Evolutionary conservation across 345 rosid genomes (phyloP).

Genomic region (Trapa bicornis): DNA sequence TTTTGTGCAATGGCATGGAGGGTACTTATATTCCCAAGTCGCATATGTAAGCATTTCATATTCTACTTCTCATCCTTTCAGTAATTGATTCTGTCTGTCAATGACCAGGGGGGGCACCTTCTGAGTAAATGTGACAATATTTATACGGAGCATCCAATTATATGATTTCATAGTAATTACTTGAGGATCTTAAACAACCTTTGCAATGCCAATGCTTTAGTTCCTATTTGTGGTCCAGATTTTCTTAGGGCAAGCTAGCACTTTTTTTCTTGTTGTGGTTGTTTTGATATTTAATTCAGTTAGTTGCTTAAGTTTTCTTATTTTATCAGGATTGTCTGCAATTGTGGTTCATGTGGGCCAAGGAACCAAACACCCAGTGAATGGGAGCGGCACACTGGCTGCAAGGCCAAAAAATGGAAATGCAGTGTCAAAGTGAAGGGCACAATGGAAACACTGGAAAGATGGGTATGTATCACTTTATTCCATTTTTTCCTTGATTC

Average conservation of each 20-base stretch:
- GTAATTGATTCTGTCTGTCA: neutral
- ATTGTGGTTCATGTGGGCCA: slow-evolving; percentile 71
- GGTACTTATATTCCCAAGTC: slow-evolving; percentile 64
- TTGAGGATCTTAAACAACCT: too few relatives aligned
- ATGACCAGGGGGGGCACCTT: neutral
- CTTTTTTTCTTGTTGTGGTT: slow-evolving; percentile 1
- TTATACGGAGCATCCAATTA: neutral
- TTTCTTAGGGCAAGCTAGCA: neutral
- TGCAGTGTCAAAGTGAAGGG: slow-evolving; percentile 77
- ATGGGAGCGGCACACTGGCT: slow-evolving; percentile 97
- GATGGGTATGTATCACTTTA: slow-evolving; percentile 49
- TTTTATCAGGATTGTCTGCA: slow-evolving; percentile 60
- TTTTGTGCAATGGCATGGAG: slow-evolving; percentile 91
- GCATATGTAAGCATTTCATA: slow-evolving; percentile 48
- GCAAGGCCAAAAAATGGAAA: slow-evolving; percentile 98
- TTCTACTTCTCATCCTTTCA: neutral
- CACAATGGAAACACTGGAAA: slow-evolving; percentile 54
- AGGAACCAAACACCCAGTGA: slow-evolving; percentile 72
- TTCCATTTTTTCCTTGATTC: slow-evolving; percentile 3
- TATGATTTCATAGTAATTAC: too few relatives aligned
- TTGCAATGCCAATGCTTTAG: too few relatives aligned
- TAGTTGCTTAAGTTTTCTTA: slow-evolving; percentile 5
- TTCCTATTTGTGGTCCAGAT: neutral
- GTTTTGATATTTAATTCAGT: neutral
- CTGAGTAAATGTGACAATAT: neutral